A percentile compares a stretch with the other conserved stretches of the same genome.
phyloP scores from a whole-genome alignment of 192 early-diverging fungal genomes.

The Phycomyces nitens region DNA sequence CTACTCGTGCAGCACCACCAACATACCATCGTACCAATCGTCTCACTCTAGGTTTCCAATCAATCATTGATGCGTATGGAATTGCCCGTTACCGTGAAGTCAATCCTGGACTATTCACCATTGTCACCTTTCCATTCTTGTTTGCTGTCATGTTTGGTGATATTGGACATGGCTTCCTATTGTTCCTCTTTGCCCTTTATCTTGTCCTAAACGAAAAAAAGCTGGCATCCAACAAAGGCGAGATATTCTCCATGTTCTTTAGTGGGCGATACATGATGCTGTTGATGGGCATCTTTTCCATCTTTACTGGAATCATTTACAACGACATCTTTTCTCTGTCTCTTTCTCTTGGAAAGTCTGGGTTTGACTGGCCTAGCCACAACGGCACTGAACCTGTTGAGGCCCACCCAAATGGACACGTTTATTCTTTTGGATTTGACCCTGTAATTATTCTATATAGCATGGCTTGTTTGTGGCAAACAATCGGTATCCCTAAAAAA shows the following conservation, averaged over 20 bases:
- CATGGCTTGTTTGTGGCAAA: too few species aligned
- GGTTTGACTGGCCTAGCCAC: slow-evolving; percentile 71
- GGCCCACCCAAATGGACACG: slow-evolving; percentile 55
- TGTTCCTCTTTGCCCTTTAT: slow-evolving; percentile 73
- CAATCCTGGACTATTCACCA: slow-evolving; percentile 95
- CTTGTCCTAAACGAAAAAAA: slow-evolving; percentile 79
- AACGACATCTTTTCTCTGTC: slow-evolving; percentile 95
- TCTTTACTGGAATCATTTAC: slow-evolving; percentile 96
- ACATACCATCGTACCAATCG: slow-evolving; percentile 96
- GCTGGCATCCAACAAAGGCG: slow-evolving; percentile 69
- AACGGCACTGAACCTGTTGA: slow-evolving; percentile 55
- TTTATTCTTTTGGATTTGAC: slow-evolving; percentile 84
- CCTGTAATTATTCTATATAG: slow-evolving; percentile 44
- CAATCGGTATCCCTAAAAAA: too few species aligned
- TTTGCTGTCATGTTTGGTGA: slow-evolving; percentile 99
- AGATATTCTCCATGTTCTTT: slow-evolving; percentile 89
- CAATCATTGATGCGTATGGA: slow-evolving; percentile 96
- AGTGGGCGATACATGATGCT: slow-evolving; percentile 96
- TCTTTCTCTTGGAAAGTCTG: slow-evolving; percentile 68
- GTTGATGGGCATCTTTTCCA: slow-evolving; percentile 96
- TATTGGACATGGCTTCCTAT: slow-evolving; percentile 90
- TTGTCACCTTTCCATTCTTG: slow-evolving; percentile 98
- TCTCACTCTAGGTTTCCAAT: slow-evolving; percentile 94
- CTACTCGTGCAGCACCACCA: slow-evolving; percentile 84
- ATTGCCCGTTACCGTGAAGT: slow-evolving; percentile 95